Base-by-base conservation (phyloP, 176 grass and related monocot species). In the Eremochloa ophiuroides region DNA sequence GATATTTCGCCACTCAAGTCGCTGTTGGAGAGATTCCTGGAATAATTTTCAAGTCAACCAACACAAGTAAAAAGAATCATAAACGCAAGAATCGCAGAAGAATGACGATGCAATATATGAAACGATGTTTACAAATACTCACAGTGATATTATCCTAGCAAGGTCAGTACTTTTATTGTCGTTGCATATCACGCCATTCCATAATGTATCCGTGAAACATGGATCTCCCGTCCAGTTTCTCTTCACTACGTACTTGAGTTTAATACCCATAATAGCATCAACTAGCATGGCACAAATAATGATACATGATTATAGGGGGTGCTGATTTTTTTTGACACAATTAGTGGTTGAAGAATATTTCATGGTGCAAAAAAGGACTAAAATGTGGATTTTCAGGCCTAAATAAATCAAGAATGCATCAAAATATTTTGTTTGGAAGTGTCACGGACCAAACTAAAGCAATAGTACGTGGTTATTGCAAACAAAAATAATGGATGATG, bases 161-260 rank as follows among this genome's bases (percentile, higher is more conserved):
- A 44, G 15, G 42, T 53, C 66, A 70, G 11, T 28, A 7, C 29
- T 35, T 15, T 6, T 39, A 11, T 68, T 75, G 4, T n/a, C n/a
- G n/a, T 29, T 83, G 68, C 91, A 94, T 17, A 60, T 86, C 38
- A 94, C 41, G 15, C 88, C 91, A 7, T 83, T 33, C 85, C 88
- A 94, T 43, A 46, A 53, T 18, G 80, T 7, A 2, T 50, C 47
- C 7, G 61, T 73, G 10, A 69, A 83, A 85, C 91, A 94, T 26
- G 88, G 91, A 76, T 94, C 85, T 5, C 85, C 88, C 44, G 80
- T 93, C 91, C 91, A 93, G 7, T 90, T 93, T 68, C 84, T 93
- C 31, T 44, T 55, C 18, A 93, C 11, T 31, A 34, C 69, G 62
- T 94, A 90, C 22, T 73, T 12, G 0, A 30, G 38, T 80, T 90